Evolutionary conservation across 495 filamentous ascomycete genomes (phyloP).

Genomic region (Astrocystis sublimbata): DNA sequence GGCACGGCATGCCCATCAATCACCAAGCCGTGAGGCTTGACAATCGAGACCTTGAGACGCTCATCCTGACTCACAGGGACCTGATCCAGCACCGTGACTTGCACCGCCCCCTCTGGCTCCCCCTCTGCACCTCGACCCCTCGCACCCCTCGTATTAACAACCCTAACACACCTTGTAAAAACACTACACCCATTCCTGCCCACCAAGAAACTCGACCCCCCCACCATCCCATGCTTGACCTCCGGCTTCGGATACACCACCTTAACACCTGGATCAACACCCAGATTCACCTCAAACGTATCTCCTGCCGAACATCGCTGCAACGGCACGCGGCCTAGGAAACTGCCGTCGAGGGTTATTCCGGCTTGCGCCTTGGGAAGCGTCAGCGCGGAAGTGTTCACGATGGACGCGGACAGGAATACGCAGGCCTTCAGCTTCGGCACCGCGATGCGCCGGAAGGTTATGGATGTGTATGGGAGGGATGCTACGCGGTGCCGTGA

Average conservation of each 20-base stretch:
- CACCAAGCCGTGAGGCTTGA: slow-evolving; percentile 54
- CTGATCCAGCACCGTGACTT: slow-evolving; percentile 63
- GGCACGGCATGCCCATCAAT: slow-evolving; percentile 43
- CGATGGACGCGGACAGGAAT: slow-evolving; percentile 64
- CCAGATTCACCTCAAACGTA: slow-evolving; percentile 60
- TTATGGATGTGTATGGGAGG: slow-evolving; percentile 39
- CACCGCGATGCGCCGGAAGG: slow-evolving; percentile 58
- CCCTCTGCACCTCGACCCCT: no score
- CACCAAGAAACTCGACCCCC: no score
- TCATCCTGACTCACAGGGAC: slow-evolving; percentile 69
- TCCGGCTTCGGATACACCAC: slow-evolving; percentile 64
- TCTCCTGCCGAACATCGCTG: slow-evolving; percentile 63
- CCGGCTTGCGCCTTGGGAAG: slow-evolving; percentile 62
- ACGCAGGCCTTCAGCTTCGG: slow-evolving; percentile 67
- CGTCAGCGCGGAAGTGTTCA: slow-evolving; percentile 61
- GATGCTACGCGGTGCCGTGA: slow-evolving; percentile 52
- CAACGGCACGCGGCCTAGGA: slow-evolving; percentile 62
- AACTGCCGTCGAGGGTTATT: slow-evolving; percentile 67
- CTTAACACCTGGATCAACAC: slow-evolving; percentile 63
- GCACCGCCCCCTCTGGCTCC: slow-evolving; percentile 48
- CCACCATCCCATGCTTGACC: slow-evolving; percentile 53
- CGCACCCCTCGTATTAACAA: no score
- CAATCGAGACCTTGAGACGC: slow-evolving; percentile 54
- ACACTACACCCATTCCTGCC: no score
- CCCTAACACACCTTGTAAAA: no score